Evolutionary conservation across 768 basidiomycete genomes (phyloP), one percentile per base, ranked within the genome.

Genomic region (Phanerochaete carnosa): DNA sequence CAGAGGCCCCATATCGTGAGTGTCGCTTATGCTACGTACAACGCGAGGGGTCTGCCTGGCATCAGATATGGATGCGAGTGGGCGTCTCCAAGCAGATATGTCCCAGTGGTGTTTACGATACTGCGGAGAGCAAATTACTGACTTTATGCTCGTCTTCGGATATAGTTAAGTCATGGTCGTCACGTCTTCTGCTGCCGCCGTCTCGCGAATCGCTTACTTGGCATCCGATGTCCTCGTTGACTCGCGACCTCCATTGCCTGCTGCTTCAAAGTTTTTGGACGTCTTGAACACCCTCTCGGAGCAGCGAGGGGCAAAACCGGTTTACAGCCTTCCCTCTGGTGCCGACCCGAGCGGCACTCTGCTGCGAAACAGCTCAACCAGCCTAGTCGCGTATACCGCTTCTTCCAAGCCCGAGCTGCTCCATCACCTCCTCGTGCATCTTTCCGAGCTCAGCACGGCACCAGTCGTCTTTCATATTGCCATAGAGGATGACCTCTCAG

Each of bases 391-490:
- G 2, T 81, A 88, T 68, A 88, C 86, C 4, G 77, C 84, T 23
- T 64, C 76, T 7, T 77, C 83, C 5, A 76, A 78, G 45, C 76
- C 84, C 9, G 82, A 84, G 49, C 72, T 81, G 25, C 68, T 86
- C 28, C 82, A 84, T 25, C 77, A 81, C 39, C 79, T 94, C n/a
- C 74, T 93, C 11, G 80, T 86, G 1, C 83, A 86, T 68, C 81
- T 92, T n/a, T 72, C 85, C 33, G 84, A 89, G 62, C 78, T 95
- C 52, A 83, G 90, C 1, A 68, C 78, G 1, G 74, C 79, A 4
- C 85, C 92, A 0, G 74, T 93, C 22, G 92, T 89, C 30, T 69
- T 94, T 30, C 89, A 94, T 68, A 74, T 94, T 37, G 86, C 86
- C 13, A 62, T 69, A 11, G 71, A 75, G 46, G 77, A 83, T 60